phyloP scores from a whole-genome alignment of 2,329 filamentous ascomycete genomes.

The Pseudogymnoascus verrucosus region DNA sequence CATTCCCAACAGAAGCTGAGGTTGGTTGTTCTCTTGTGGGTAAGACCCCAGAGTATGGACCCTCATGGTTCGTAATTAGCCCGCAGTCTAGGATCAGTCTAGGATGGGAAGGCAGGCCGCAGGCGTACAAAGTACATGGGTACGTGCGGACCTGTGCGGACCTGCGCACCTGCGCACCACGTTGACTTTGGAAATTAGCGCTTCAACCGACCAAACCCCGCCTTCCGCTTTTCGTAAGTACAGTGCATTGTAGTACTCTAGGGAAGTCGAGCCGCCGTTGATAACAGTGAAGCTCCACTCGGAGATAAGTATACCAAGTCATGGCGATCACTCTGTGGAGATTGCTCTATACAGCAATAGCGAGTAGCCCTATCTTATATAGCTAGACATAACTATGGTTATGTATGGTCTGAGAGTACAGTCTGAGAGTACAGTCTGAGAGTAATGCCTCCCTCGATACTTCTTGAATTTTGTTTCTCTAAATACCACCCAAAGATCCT shows the following conservation, averaged over 20 bases:
- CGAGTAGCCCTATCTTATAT: not conserved
- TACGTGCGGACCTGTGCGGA: not conserved
- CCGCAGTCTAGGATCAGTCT: not conserved
- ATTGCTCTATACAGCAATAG: not conserved
- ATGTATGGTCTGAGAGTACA: not conserved
- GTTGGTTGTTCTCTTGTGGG: slow-evolving; percentile 3
- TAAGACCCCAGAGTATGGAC: slow-evolving; percentile 2
- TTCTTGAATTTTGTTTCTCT: not conserved
- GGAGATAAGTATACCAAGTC: not conserved
- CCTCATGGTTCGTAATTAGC: slow-evolving; percentile 7
- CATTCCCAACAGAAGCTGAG: slow-evolving; percentile 7
- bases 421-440: not conserved
- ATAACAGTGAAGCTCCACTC: slow-evolving; percentile 1
- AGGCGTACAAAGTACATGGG: not conserved
- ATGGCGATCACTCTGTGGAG: not conserved
- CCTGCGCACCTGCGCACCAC: not conserved
- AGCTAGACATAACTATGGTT: not conserved
- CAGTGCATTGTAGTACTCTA: not conserved
- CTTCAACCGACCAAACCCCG: slow-evolving; percentile 4
- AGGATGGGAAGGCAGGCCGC: slow-evolving; percentile 4
- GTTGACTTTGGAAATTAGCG: not conserved
- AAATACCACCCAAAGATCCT: not conserved
- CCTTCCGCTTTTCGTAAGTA: not conserved
- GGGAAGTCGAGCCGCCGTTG: not conserved
- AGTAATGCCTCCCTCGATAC: not conserved